A percentile compares a stretch with the other conserved stretches of the same genome.
phyloP scores from a whole-genome alignment of 768 basidiomycete genomes.

The Filobasidium wieringae region DNA sequence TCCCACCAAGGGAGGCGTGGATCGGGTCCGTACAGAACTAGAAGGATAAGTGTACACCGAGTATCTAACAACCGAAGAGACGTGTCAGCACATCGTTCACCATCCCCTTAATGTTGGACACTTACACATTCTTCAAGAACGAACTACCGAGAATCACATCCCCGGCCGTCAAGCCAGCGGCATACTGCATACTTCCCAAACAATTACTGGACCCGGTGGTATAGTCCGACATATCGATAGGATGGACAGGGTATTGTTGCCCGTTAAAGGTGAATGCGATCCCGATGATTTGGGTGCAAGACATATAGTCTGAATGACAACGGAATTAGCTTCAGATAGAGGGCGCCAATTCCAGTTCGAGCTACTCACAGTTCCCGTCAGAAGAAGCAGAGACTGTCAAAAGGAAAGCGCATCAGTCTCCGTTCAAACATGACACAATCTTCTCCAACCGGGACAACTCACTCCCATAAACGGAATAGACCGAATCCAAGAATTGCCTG shows the following conservation, averaged over 20 bases:
- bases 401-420: not conserved
- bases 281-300: conserved; percentile 28
- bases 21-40: conserved; percentile 22
- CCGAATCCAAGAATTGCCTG: conserved; percentile 24
- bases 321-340: not conserved
- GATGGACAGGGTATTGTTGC: conserved; percentile 26
- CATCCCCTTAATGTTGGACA: not conserved
- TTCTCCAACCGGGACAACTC: not conserved
- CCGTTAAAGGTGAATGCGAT: conserved; percentile 31
- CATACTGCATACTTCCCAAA: conserved; percentile 36
- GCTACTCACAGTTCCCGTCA: conserved; percentile 32
- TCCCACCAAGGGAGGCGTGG: conserved; percentile 33
- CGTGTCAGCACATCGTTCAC: not conserved
- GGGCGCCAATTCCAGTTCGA: too few species aligned
- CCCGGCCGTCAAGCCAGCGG: conserved; percentile 21
- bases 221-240: conserved; percentile 34
- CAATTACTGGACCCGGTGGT: conserved; percentile 29
- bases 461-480: conserved; percentile 26
- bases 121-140: conserved; percentile 37
- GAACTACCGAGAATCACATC: conserved; percentile 35
- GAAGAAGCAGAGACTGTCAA: conserved; percentile 20
- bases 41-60: conserved; percentile 21
- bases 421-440: not conserved
- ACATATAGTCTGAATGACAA: conserved; percentile 27
- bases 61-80: not conserved